phyloP scores from a whole-genome alignment of 768 basidiomycete genomes.

The Mrakia frigida region DNA sequence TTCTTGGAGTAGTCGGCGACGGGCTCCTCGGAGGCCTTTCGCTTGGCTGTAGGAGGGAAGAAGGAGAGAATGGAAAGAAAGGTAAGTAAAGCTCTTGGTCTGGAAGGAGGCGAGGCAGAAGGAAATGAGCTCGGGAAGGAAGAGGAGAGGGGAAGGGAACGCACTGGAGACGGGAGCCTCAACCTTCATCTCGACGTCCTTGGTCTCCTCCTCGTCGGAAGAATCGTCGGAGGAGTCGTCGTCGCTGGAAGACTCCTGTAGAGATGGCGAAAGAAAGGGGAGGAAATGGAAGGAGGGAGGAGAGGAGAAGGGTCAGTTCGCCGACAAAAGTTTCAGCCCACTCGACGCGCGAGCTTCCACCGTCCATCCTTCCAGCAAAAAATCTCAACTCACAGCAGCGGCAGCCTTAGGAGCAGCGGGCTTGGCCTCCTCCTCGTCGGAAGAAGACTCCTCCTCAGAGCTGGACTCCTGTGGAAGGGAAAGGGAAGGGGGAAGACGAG shows the following conservation, averaged over 20 bases:
- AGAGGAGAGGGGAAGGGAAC: conserved; percentile 23
- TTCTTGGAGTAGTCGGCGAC: conserved; percentile 74
- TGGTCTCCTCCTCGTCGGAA: conserved; percentile 38
- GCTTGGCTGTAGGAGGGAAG: conserved; percentile 54
- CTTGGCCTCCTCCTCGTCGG: conserved; percentile 34
- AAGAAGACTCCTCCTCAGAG: conserved; percentile 27
- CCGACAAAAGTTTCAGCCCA: not conserved
- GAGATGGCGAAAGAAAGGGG: not conserved
- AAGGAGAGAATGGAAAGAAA: conserved; percentile 12
- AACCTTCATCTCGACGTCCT: conserved; percentile 60
- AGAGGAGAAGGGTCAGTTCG: not conserved
- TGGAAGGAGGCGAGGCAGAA: not conserved
- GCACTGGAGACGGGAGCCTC: conserved; percentile 35
- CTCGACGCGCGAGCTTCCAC: not conserved
- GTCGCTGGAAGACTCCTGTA: conserved; percentile 13
- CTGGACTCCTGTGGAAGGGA: conserved; percentile 15
- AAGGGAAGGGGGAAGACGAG: not conserved
- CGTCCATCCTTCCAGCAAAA: not conserved
- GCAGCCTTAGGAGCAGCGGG: conserved; percentile 21
- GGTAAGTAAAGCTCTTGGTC: not conserved
- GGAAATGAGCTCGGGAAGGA: conserved; percentile 11
- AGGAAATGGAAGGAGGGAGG: not conserved
- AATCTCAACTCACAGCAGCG: not conserved
- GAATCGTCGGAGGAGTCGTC: conserved; percentile 32
- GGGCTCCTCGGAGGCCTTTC: conserved; percentile 58